Evolutionary conservation across 164 flowering plant species (phyloP).

Genomic region (Macadamia integrifolia): DNA sequence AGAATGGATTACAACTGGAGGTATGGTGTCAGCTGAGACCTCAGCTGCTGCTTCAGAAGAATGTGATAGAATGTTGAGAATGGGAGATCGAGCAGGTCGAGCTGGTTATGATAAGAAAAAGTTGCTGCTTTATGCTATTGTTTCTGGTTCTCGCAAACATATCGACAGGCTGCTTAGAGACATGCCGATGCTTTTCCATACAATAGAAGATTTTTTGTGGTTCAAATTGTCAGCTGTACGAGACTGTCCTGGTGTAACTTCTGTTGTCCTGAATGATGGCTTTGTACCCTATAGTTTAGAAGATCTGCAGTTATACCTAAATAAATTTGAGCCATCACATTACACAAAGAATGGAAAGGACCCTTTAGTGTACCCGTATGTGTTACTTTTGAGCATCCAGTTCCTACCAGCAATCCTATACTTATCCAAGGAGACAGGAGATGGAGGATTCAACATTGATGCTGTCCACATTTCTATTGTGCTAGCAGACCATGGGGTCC

Average conservation of each 20-base stretch:
- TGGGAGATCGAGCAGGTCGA: conserved; percentile 87
- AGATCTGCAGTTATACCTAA: conserved; percentile 84
- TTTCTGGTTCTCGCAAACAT: conserved; percentile 90
- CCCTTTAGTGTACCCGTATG: conserved; percentile 90
- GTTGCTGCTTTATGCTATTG: conserved; percentile 76
- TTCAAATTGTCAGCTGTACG: conserved; percentile 81
- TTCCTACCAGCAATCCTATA: conserved; percentile 66
- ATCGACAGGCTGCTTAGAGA: conserved; percentile 85
- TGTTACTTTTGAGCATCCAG: conserved; percentile 85
- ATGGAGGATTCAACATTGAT: conserved; percentile 77
- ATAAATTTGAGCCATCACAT: conserved; percentile 90
- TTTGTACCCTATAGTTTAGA: conserved; percentile 73
- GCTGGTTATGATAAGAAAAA: conserved; percentile 86
- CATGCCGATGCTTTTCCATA: conserved; percentile 69
- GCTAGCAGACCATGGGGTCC: conserved; percentile 77
- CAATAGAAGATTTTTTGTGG: conserved; percentile 96
- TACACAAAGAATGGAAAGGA: conserved; percentile 96
- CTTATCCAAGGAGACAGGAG: conserved; percentile 72
- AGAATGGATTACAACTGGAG: conserved; percentile 87
- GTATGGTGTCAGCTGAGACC: conserved; percentile 76
- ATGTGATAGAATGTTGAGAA: conserved; percentile 86
- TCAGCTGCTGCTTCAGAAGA: conserved; percentile 90
- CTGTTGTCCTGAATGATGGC: conserved; percentile 56
- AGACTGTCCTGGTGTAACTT: conserved; percentile 45
- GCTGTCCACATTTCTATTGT: conserved; percentile 76